Evolutionary conservation across 2,329 filamentous ascomycete species (phyloP), one percentile per base, ranked within the genome.

Genomic region (Cytospora mali): DNA sequence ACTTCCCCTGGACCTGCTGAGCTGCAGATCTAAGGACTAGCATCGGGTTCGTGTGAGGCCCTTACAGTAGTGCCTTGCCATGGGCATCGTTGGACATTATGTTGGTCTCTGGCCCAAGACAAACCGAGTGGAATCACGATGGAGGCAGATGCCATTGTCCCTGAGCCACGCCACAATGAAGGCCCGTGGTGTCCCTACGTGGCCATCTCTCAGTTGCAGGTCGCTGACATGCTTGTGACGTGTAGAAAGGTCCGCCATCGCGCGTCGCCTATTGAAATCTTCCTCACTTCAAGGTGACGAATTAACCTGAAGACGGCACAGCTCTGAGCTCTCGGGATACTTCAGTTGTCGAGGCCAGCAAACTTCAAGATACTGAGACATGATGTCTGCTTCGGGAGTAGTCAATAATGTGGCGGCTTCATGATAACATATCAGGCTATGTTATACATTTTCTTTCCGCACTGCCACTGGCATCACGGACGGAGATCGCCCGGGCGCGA

Each of bases 401-500:
- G n/a, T 10, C 21, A 6, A 23, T 46, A 21, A 29, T 21, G 18
- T 21, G 27, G 23, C 13, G 25, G n/a, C 9, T 6, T 27, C 18
- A 54, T 16, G 18, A 39, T 13, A 25, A 29, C 23, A 46, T 23
- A 21, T 10, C 42, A 23, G n/a, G 42, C 21, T 46, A 23, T 18
- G 42, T 39, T 54, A 64, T 64, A 25, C 58, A 21, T 35, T 11
- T 39, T n/a, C n/a, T 18, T 46, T 7, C 49, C 29, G n/a, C 35
- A 11, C 13, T 56, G 14, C 25, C 6, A 18, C 54, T 33, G 28
- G 49, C 49, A 35, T 33, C 53, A 39, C 58, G 52, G 21, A 33
- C 29, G 58, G 54, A 51, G 53, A 61, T 62, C 54, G 50, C 42
- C 58, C 54, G 35, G 54, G n/a, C 46, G 31, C 39, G 28, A 58